Evolutionary conservation across 441 rosid genomes (phyloP).

Genomic region (Lagerstroemia fauriei): DNA sequence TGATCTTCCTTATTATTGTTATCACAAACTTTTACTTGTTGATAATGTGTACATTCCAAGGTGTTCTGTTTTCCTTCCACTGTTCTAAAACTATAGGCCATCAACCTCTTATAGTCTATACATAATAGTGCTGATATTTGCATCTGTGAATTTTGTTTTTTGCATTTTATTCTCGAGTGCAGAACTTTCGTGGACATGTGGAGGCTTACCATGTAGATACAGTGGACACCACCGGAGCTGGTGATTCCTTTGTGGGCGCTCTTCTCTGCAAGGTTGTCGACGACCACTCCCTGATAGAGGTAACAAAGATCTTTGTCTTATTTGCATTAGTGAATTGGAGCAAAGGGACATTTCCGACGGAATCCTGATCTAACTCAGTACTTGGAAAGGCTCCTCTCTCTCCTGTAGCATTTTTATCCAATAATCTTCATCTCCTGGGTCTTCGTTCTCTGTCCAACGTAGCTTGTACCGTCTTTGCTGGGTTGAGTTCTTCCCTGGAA

Average conservation of each 20-base stretch:
- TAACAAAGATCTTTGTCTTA: conserved; percentile 9
- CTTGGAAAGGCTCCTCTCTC: neutral
- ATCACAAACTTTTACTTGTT: no score
- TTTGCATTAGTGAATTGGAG: neutral
- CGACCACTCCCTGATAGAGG: conserved; percentile 70
- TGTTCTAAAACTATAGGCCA: no score
- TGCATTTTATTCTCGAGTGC: conserved; percentile 4
- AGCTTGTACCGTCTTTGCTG: no score
- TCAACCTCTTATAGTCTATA: no score
- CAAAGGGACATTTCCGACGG: neutral
- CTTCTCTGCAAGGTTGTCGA: conserved; percentile 72
- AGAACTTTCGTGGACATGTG: conserved; percentile 78
- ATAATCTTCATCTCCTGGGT: neutral
- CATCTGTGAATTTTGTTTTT: neutral
- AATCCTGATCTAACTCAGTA: neutral
- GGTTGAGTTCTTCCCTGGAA: no score
- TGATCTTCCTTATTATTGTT: no score
- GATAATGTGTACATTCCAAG: no score
- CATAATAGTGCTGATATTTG: neutral
- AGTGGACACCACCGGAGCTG: conserved; percentile 94
- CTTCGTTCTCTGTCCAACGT: neutral
- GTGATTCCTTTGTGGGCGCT: conserved; percentile 87
- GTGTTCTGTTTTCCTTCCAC: conserved; percentile 8
- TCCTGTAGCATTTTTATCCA: neutral
- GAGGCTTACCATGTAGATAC: conserved; percentile 71